Evolutionary conservation across 1,284 basidiomycete species (phyloP), one percentile per base, ranked within the genome.

Genomic region (Ceratobasidium sp.): DNA sequence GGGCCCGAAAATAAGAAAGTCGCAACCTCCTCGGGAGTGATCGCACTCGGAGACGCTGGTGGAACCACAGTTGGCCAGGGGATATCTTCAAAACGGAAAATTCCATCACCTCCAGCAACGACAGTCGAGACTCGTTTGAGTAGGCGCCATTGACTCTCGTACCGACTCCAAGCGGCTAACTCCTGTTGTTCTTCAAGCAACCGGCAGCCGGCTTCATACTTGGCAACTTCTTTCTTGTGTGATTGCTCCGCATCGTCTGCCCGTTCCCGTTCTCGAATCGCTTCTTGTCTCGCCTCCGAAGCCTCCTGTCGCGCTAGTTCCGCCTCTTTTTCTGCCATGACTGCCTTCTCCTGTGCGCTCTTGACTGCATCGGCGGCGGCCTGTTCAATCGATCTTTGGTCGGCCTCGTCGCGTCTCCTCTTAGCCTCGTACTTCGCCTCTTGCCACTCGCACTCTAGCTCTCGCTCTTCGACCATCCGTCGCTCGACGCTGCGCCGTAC

Each of bases 401-500:
- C 23, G 1, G 64, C 53, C 21, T 69, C 64, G 14, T 69, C 51
- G 6, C 25, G n/a, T 23, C 42, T 69, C 53, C 53, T 56, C 14
- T 28, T n/a, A 28, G 33, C 40, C 40, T 69, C 64, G 23, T 44
- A 58, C 23, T 69, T 69, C 21, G 40, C 51, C 40, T 69, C 64
- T 30, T 69, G 51, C 42, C 38, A 58, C 11, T 56, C 51, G 11
- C 51, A n/a, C 38, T 56, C 64, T 30, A 54, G 33, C 40, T 69
- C 64, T n/a, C 53, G 36, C 40, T 69, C 64, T 23, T 69, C 64
- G 21, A 23, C 3, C 64, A 56, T 69, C n/a, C 40, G 51, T n/a
- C 38, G 33, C 53, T 58, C 38, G 7, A 58, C 53, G 11, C 21
- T 40, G 7, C 53, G 49, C 40, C 38, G 16, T 1, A 69, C 40